These are phyloP conservation scores for Sporothrix mexicana DNA, from an alignment of 2,329 filamentous ascomycete genomes.

Conservation along the genomic window DNA sequence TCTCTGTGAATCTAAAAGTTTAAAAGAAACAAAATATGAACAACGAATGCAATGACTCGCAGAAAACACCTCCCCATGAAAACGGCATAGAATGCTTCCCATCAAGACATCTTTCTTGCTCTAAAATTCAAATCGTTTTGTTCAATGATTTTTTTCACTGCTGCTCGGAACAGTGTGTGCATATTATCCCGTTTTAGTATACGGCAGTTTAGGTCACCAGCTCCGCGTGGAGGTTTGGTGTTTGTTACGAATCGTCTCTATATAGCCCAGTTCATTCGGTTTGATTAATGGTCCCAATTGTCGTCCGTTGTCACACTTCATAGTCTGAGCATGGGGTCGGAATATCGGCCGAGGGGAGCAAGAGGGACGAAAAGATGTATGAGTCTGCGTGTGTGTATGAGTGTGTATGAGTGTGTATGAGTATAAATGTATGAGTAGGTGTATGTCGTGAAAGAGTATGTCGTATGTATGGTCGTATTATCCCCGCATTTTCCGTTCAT, in stretches of 20 bases:
- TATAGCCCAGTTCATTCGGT: not conserved
- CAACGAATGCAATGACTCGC: not conserved
- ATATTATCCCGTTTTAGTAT: not conserved
- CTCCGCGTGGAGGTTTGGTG: not conserved
- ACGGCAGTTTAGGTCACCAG: not conserved
- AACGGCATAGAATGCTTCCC: not conserved
- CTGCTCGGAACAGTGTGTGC: not conserved
- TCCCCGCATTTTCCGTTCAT: not conserved
- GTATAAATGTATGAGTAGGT: not conserved
- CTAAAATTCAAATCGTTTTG: not conserved
- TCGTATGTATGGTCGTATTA: too few relatives aligned
- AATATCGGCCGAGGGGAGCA: too few relatives aligned
- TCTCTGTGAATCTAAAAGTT: too few relatives aligned
- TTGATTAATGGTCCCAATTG: conserved; percentile 1
- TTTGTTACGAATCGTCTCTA: not conserved
- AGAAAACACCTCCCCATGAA: not conserved
- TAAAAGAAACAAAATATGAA: not conserved
- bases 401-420: not conserved
- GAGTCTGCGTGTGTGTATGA: not conserved
- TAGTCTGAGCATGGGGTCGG: not conserved
- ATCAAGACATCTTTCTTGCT: not conserved
- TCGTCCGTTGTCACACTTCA: not conserved
- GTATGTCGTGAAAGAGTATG: not conserved
- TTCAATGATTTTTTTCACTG: not conserved
- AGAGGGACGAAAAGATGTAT: not conserved